These are phyloP conservation scores for Thermothielavioides terrestris DNA, from an alignment of 495 filamentous ascomycete genomes.

Conservation along the genomic window DNA sequence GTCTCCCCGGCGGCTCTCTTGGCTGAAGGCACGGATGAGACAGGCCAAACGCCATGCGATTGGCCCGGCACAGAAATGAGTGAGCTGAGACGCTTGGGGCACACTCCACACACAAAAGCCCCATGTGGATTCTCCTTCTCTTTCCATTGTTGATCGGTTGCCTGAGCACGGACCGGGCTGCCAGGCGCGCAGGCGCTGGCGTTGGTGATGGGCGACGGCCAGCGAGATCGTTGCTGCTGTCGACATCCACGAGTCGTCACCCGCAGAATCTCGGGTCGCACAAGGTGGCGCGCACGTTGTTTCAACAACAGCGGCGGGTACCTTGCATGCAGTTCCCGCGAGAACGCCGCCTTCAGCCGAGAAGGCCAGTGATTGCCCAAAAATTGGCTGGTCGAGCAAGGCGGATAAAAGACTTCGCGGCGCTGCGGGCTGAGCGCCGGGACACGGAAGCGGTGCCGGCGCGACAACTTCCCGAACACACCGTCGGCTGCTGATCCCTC, in stretches of 20 bases:
- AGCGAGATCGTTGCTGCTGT: no score
- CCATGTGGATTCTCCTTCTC: neutral
- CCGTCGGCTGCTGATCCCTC: neutral
- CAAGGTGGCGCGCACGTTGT: neutral
- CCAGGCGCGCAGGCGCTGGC: no score
- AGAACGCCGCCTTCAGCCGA: constrained; percentile 8
- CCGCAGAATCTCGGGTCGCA: neutral
- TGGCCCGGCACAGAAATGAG: constrained; percentile 6
- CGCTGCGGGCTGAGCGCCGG: constrained; percentile 4
- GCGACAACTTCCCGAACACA: no score
- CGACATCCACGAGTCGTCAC: neutral
- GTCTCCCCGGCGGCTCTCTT: constrained; percentile 12
- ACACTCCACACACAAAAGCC: neutral
- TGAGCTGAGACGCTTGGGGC: constrained; percentile 1
- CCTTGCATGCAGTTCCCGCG: constrained; percentile 15
- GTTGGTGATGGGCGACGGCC: no score
- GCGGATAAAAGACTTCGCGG: constrained; percentile 2
- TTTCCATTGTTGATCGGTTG: neutral
- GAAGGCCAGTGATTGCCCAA: neutral
- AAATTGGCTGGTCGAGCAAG: constrained; percentile 1
- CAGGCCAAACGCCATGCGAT: constrained; percentile 2
- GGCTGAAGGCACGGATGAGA: constrained; percentile 8
- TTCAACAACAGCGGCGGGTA: constrained; percentile 4
- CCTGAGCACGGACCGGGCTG: no score
- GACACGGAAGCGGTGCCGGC: neutral